These are phyloP conservation scores for Aspergillus sp. DNA, from an alignment of 2,329 filamentous ascomycete genomes.

Conservation along the genomic window DNA sequence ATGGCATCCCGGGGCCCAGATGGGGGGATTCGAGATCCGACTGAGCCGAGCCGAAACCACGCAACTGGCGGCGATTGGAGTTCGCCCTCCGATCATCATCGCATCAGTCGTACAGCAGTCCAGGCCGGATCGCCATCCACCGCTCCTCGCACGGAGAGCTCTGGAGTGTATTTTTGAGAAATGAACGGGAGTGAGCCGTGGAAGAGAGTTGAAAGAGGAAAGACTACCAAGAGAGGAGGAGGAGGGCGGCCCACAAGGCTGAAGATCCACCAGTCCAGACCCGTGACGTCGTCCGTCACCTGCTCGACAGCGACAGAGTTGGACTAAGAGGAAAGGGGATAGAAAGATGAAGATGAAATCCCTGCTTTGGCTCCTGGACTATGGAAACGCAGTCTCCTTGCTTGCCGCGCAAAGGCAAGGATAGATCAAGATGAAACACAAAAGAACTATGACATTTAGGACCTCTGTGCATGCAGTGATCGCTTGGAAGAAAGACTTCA, in stretches of 20 bases:
- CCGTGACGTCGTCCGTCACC: not conserved
- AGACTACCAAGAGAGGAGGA: not conserved
- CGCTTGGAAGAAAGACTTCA: too few species aligned
- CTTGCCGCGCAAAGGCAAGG: not conserved
- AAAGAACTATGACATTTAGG: too few species aligned
- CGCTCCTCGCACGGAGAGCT: not conserved
- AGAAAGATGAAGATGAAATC: not conserved
- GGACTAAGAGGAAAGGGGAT: not conserved
- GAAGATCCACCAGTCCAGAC: not conserved
- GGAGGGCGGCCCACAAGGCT: conserved; percentile 1
- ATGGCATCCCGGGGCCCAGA: too few species aligned
- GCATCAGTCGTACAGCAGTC: not conserved
- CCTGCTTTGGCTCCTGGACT: not conserved
- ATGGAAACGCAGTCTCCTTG: not conserved
- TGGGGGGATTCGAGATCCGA: not conserved
- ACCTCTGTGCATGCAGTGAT: too few species aligned
- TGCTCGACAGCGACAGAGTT: not conserved
- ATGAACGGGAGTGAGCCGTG: not conserved
- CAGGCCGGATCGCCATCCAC: not conserved
- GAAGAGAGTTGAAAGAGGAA: too few species aligned
- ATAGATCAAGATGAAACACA: not conserved
- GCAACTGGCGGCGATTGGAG: not conserved
- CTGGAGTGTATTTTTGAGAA: not conserved
- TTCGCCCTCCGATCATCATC: not conserved
- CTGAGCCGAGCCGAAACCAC: not conserved